Conservation (phyloP, 192 early-diverging fungal species). For the Backusella sp. region DNA sequence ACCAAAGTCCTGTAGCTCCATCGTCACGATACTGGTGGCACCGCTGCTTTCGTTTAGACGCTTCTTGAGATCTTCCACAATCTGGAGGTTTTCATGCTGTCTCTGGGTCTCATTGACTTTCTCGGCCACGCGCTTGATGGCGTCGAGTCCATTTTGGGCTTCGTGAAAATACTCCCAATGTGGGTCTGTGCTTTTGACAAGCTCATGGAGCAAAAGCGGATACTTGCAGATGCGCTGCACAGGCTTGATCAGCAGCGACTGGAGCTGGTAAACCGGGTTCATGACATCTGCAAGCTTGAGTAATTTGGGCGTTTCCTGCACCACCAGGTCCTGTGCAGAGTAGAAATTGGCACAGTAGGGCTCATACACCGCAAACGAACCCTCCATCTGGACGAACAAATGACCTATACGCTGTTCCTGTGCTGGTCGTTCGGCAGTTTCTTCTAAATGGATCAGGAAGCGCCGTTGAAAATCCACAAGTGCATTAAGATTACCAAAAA, state of each 20-base stretch:
- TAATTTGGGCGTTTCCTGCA: constrained; percentile 64
- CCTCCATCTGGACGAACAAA: constrained; percentile 82
- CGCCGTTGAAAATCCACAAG: constrained; percentile 93
- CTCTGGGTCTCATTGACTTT: constrained; percentile 89
- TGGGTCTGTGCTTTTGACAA: constrained; percentile 59
- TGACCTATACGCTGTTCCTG: constrained; percentile 87
- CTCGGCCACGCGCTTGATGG: constrained; percentile 84
- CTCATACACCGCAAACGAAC: constrained; percentile 81
- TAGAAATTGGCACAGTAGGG: constrained; percentile 92
- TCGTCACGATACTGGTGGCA: constrained; percentile 45
- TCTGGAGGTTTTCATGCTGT: constrained; percentile 79
- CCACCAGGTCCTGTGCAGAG: constrained; percentile 66
- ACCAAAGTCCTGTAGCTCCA: constrained; percentile 79
- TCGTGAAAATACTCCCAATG: constrained; percentile 52
- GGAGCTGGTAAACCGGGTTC: constrained; percentile 85
- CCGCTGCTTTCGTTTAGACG: constrained; percentile 81
- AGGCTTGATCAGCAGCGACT: constrained; percentile 92
- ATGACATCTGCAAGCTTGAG: constrained; percentile 62
- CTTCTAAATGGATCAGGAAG: constrained; percentile 89
- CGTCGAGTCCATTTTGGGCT: constrained; percentile 69
- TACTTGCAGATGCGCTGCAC: constrained; percentile 98
- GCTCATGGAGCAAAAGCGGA: constrained; percentile 80
- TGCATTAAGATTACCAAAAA: constrained; percentile 92
- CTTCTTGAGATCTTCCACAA: constrained; percentile 78
- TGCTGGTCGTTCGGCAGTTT: constrained; percentile 61